These are phyloP conservation scores for Cadophora sp. DNA, from an alignment of 2,329 filamentous ascomycete species.

Conservation along the genomic window DNA sequence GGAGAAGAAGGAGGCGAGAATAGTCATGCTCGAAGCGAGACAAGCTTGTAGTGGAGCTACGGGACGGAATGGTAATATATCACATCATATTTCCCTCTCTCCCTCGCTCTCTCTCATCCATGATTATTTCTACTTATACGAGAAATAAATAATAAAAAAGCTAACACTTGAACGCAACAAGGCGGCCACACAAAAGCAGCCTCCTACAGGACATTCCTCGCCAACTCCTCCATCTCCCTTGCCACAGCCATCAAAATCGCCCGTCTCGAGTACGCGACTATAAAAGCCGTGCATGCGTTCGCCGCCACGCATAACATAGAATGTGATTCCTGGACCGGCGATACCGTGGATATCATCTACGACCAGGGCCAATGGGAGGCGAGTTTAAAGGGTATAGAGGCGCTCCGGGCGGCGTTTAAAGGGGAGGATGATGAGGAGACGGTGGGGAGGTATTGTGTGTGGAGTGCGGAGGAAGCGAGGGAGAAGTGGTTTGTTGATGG, in stretches of 20 bases:
- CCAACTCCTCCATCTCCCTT: conserved; percentile 19
- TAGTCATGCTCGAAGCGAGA: conserved; percentile 48
- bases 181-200: conserved; percentile 47
- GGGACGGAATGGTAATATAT: conserved; percentile 48
- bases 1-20: neutral
- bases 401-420: conserved; percentile 50
- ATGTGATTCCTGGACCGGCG: conserved; percentile 53
- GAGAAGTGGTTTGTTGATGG: conserved; percentile 49
- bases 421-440: conserved; percentile 45
- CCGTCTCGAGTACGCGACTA: conserved; percentile 58
- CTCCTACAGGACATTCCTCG: conserved; percentile 42
- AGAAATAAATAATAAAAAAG: neutral
- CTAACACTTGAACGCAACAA: conserved; percentile 8
- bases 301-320: conserved; percentile 54
- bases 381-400: conserved; percentile 45
- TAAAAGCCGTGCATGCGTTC: conserved; percentile 62
- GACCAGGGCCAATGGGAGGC: conserved; percentile 39
- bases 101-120: no score
- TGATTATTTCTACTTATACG: no score
- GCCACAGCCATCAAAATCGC: conserved; percentile 41
- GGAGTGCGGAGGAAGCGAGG: conserved; percentile 51
- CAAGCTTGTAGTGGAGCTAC: conserved; percentile 47
- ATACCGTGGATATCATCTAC: conserved; percentile 46
- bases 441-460: conserved; percentile 53
- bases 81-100: no score